These are phyloP conservation scores for Melaleuca alternifolia DNA, from an alignment of 345 rosid genomes.

Conservation along the genomic window DNA sequence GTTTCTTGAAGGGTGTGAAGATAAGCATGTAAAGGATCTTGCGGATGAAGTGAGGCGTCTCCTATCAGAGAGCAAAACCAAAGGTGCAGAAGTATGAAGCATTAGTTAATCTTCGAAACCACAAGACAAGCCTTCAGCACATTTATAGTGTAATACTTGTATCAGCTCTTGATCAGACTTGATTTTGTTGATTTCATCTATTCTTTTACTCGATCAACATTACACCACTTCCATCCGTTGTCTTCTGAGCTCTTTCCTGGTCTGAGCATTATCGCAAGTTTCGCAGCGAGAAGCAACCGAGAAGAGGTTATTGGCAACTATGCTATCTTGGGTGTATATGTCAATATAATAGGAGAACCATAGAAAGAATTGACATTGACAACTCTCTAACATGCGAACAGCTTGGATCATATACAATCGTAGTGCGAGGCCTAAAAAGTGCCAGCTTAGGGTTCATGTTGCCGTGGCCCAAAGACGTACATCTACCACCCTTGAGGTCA, in stretches of 20 bases:
- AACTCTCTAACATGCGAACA: not conserved
- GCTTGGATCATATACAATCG: not conserved
- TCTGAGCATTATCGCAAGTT: not conserved
- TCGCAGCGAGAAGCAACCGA: not conserved
- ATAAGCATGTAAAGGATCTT: slow-evolving; percentile 65
- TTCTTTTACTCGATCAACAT: not conserved
- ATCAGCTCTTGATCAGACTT: not conserved
- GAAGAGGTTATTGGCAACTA: not conserved
- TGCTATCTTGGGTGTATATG: not conserved
- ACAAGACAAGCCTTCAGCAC: not conserved
- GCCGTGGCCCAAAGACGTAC: too few species aligned
- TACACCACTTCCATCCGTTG: not conserved
- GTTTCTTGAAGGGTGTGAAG: slow-evolving; percentile 38
- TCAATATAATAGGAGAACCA: not conserved
- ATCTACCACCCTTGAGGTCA: not conserved
- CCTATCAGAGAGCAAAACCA: slow-evolving; percentile 18
- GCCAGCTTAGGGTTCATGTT: too few species aligned
- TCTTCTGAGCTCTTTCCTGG: not conserved
- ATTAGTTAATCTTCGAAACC: not conserved
- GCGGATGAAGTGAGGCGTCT: slow-evolving; percentile 54
- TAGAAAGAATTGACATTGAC: not conserved
- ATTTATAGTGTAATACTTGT: not conserved
- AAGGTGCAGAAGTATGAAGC: not conserved
- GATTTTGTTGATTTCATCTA: not conserved
- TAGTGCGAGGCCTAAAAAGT: not conserved